Base-by-base conservation (phyloP, 2,329 filamentous ascomycete genomes). In the Herpotrichia juniperi region DNA sequence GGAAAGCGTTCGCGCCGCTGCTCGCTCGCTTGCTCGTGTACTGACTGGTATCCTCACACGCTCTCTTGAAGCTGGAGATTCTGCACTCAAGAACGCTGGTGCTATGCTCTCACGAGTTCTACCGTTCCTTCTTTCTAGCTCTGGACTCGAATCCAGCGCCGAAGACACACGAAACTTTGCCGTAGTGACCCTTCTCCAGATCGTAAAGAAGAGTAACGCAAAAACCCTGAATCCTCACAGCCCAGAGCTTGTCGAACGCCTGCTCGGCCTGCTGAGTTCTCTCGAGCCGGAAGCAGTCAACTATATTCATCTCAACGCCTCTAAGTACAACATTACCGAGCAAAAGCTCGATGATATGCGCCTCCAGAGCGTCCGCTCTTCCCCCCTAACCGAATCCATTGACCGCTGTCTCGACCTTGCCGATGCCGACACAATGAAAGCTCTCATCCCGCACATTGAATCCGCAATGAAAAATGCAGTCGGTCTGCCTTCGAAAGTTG, bases 401-500 rank as follows among this genome's bases (percentile, higher is more conserved):
- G 91, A 96, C 63, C 85, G 93, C 58, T 91, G 90, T 65, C 83
- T 99, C 26, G 91, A 96, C 53, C 86, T 90, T 46, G 81, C 96
- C 1, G 91, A 97, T 66, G 87, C 86, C 6, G 77, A 80, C 4
- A 87, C 89, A n/a, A 93, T 97, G 85, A 81, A 82, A 40, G 81
- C 86, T 17, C 80, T 97, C 9, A 86, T 87, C 30, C 86, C 87
- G 2, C 84, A 80, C 39, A 81, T 99, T 0, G 88, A 94, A 69
- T 82, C 83, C 25, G 87, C 89, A 0, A 91, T 97, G 74, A 94
- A 93, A 69, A 87, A 83, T 22, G 90, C 93, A 1, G 87, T 99
- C 31, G 93, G 93, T 1, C 87, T 97, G 75, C 93, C 93, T 1
- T 96, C 92, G 0, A 97, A 97, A 77, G 89, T 97, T 42, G 94